Conservation (phyloP, 192 early-diverging fungal species). For the Coemansia sp. region DNA sequence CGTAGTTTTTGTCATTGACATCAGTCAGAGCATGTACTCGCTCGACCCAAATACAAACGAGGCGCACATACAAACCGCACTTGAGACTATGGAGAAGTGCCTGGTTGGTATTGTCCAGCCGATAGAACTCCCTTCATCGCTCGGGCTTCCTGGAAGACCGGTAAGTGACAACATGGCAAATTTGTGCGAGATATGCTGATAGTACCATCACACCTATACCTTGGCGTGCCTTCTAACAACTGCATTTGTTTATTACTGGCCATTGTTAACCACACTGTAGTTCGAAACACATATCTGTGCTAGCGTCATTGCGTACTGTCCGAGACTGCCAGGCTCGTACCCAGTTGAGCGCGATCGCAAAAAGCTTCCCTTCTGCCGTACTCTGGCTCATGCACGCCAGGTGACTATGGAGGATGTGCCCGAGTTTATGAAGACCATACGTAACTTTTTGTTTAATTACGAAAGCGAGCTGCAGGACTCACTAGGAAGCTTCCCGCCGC, state of each 20-base stretch:
- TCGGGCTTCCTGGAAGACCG: constrained; percentile 28
- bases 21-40: constrained; percentile 57
- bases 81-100: constrained; percentile 53
- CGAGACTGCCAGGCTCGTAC: constrained; percentile 42
- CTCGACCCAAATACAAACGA: constrained; percentile 49
- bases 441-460: constrained; percentile 54
- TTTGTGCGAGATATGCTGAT: background rate
- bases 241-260: background rate
- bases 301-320: constrained; percentile 47
- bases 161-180: constrained; percentile 18
- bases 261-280: constrained; percentile 10
- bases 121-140: constrained; percentile 29
- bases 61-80: constrained; percentile 41
- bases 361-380: constrained; percentile 53
- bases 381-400: constrained; percentile 42
- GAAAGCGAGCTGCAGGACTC: constrained; percentile 44
- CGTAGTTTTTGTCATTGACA: constrained; percentile 52
- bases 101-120: constrained; percentile 51
- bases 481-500: constrained; percentile 49
- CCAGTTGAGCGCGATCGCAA: constrained; percentile 29
- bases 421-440: constrained; percentile 40
- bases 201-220: background rate
- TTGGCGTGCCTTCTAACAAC: background rate
- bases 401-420: constrained; percentile 36
- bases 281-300: constrained; percentile 49